phyloP scores from a whole-genome alignment of 2,329 filamentous ascomycete species.

The Podosphaera leucotricha region DNA sequence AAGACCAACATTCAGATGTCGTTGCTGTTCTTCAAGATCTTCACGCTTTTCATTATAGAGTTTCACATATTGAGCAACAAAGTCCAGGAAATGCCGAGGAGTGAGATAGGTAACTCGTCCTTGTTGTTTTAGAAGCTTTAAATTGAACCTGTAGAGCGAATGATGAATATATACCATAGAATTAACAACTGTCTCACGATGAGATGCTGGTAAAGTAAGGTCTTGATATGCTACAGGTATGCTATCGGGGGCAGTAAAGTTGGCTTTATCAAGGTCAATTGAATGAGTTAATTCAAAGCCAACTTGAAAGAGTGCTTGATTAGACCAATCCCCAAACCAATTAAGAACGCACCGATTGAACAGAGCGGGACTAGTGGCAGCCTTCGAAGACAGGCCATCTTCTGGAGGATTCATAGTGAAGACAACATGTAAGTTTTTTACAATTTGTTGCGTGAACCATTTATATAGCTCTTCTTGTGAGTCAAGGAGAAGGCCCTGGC shows the following conservation, averaged over 20 bases:
- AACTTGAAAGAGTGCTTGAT: constrained; percentile 96
- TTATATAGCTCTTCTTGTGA: constrained; percentile 99
- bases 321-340: constrained; percentile 99
- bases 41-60: constrained; percentile 97
- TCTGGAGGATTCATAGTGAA: constrained; percentile 99
- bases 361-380: constrained; percentile 85
- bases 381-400: constrained; percentile 82
- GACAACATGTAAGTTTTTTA: constrained; percentile 96
- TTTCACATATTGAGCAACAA: constrained; percentile 91
- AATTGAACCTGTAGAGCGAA: constrained; percentile 75
- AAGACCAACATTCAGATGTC: constrained; percentile 90
- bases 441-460: constrained; percentile 98
- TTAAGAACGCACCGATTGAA: constrained; percentile 99
- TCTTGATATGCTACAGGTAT: constrained; percentile 84
- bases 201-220: constrained; percentile 61
- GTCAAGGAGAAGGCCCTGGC: constrained; percentile 82
- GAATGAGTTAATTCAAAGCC: constrained; percentile 85
- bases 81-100: constrained; percentile 90
- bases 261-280: constrained; percentile 78
- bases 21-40: constrained; percentile 93
- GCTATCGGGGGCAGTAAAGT: constrained; percentile 67
- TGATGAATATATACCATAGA: constrained; percentile 98
- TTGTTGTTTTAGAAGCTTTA: constrained; percentile 72
- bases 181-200: constrained; percentile 83
- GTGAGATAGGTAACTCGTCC: constrained; percentile 83